A percentile compares a stretch with the other conserved stretches of the same genome.
These are phyloP conservation scores for Neoboletus brunneissimus DNA, from an alignment of 768 basidiomycete genomes.

Conservation along the genomic window DNA sequence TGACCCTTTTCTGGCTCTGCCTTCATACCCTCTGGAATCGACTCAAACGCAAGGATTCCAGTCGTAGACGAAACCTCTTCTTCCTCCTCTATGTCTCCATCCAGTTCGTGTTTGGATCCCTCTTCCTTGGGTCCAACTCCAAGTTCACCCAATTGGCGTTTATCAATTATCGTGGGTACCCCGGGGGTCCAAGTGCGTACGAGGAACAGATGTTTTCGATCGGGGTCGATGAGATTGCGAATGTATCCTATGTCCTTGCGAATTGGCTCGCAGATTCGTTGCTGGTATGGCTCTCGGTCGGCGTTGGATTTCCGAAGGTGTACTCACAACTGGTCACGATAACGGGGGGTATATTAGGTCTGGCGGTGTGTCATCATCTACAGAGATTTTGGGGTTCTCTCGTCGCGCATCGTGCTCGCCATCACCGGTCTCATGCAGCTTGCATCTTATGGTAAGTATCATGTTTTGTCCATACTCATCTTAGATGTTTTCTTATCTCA, in stretches of 20 bases:
- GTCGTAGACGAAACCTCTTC: conserved; percentile 13
- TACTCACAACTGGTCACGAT: not conserved
- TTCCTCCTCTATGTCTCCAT: conserved; percentile 24
- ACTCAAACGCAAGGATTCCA: conserved; percentile 14
- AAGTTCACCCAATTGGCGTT: conserved; percentile 31
- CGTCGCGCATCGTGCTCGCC: conserved; percentile 14
- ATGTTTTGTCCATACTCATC: not conserved
- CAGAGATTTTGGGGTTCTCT: conserved; percentile 14
- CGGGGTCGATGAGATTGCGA: conserved; percentile 21
- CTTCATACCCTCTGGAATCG: conserved; percentile 17
- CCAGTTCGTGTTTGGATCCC: conserved; percentile 25
- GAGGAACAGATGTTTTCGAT: conserved; percentile 30
- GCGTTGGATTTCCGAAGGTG: not conserved
- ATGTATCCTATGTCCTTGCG: conserved; percentile 26
- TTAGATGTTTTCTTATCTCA: not conserved
- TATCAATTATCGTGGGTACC: conserved; percentile 25
- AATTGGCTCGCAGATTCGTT: conserved; percentile 30
- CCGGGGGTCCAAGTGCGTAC: conserved; percentile 26
- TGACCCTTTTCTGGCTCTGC: conserved; percentile 25
- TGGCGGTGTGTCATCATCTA: conserved; percentile 33
- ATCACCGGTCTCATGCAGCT: conserved; percentile 25
- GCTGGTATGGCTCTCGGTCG: conserved; percentile 12
- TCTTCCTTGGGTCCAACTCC: conserved; percentile 27
- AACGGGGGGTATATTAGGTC: conserved; percentile 9
- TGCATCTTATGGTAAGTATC: conserved; percentile 23